These are phyloP conservation scores for Cetradonia linearis DNA, from an alignment of 495 filamentous ascomycete genomes.

Conservation along the genomic window DNA sequence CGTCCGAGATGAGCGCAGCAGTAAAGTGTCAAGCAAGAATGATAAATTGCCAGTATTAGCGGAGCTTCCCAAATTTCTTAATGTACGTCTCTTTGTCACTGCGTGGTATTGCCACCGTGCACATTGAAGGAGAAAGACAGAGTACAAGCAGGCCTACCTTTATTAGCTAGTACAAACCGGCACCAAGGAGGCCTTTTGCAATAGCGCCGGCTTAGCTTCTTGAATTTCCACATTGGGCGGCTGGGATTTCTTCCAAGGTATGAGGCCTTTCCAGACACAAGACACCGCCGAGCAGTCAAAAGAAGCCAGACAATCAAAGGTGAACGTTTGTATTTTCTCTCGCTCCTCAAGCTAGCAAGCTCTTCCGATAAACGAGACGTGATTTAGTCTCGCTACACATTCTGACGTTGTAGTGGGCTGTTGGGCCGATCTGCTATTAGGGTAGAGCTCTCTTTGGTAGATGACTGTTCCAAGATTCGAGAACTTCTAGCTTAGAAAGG, in stretches of 20 bases:
- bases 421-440: no score
- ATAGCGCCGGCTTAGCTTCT: no score
- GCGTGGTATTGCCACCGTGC: constrained; percentile 92
- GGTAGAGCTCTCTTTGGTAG: no score
- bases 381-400: no score
- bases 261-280: neutral
- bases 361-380: no score
- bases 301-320: neutral
- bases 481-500: no score
- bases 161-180: no score
- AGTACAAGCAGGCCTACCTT: constrained; percentile 94
- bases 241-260: neutral
- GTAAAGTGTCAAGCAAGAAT: constrained; percentile 96
- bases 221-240: no score
- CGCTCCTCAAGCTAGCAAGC: neutral
- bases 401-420: no score
- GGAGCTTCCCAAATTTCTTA: constrained; percentile 69
- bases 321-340: neutral
- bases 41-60: constrained; percentile 99
- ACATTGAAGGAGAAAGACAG: constrained; percentile 98
- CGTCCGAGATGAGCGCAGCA: constrained; percentile 78
- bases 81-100: constrained; percentile 97
- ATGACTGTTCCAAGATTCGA: no score
- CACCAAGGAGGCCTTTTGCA: no score
- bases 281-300: neutral